phyloP scores from a whole-genome alignment of 768 basidiomycete species.

The Imleria badia region DNA sequence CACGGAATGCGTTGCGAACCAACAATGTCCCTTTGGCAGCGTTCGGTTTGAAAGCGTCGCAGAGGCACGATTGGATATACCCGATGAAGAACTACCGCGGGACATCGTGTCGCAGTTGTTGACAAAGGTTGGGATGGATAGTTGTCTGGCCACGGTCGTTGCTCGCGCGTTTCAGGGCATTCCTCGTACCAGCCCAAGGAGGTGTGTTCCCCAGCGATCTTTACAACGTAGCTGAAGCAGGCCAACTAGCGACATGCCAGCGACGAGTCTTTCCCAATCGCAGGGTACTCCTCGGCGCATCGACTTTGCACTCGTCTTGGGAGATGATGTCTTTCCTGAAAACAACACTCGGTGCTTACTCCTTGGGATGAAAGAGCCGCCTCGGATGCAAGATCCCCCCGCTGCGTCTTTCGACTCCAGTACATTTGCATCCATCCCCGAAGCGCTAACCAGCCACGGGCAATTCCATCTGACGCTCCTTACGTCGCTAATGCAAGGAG shows the following conservation, averaged over 20 bases:
- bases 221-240: conserved; percentile 2
- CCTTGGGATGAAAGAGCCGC: conserved; percentile 15
- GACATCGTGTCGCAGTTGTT: conserved; percentile 12
- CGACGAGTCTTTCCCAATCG: not conserved
- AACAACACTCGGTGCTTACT: conserved; percentile 8
- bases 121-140: not conserved
- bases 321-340: not conserved
- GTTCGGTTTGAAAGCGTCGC: conserved; percentile 16
- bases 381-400: not conserved
- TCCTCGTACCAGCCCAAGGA: conserved; percentile 14
- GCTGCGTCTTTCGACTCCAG: not conserved
- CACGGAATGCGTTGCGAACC: not conserved
- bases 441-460: conserved; percentile 10
- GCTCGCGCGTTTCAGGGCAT: conserved; percentile 17
- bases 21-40: conserved; percentile 15
- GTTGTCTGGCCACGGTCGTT: conserved; percentile 4
- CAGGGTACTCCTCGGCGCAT: not conserved
- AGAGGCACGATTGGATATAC: not conserved
- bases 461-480: conserved; percentile 16
- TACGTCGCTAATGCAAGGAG: not conserved
- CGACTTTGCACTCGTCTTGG: conserved; percentile 16
- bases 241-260: conserved; percentile 6
- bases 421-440: conserved; percentile 6
- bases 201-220: conserved; percentile 8
- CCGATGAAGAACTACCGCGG: conserved; percentile 9